Percentiles rank a stretch among this genome's conserved stretches.
Evolutionary conservation across 2,329 filamentous ascomycete species (phyloP).

Genomic region (Monilinia polystroma): DNA sequence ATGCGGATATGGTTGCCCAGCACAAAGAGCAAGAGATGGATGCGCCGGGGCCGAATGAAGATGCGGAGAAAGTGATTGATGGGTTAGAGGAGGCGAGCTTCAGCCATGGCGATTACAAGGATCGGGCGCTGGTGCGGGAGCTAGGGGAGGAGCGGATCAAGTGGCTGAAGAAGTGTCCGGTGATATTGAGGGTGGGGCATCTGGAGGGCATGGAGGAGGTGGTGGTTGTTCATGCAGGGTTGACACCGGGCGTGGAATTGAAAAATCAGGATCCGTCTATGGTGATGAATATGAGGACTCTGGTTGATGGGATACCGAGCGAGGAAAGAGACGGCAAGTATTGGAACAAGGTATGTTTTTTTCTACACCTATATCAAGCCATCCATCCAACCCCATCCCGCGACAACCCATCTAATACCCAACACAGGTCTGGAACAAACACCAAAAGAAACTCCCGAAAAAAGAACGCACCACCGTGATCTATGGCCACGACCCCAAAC

Average conservation of each 20-base stretch:
- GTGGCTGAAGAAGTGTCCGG: slow-evolving; percentile 70
- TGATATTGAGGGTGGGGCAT: slow-evolving; percentile 73
- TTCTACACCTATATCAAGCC: not conserved
- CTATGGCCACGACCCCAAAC: slow-evolving; percentile 82
- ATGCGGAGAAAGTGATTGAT: slow-evolving; percentile 36
- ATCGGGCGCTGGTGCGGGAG: slow-evolving; percentile 35
- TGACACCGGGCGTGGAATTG: slow-evolving; percentile 72
- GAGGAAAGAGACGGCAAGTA: slow-evolving; percentile 32
- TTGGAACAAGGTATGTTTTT: slow-evolving; percentile 38
- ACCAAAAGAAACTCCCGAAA: slow-evolving; percentile 44
- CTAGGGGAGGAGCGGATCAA: slow-evolving; percentile 54
- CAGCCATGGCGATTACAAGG: slow-evolving; percentile 37
- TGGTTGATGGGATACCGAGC: slow-evolving; percentile 37
- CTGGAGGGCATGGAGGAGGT: slow-evolving; percentile 62
- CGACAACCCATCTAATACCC: slow-evolving; percentile 24
- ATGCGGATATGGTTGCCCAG: slow-evolving; percentile 44
- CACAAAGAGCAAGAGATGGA: slow-evolving; percentile 37
- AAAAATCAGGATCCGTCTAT: slow-evolving; percentile 72
- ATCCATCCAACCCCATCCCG: not conserved
- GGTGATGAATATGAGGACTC: slow-evolving; percentile 88
- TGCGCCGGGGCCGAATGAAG: slow-evolving; percentile 33
- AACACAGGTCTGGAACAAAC: slow-evolving; percentile 53
- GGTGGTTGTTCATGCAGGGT: slow-evolving; percentile 79
- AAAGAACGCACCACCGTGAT: slow-evolving; percentile 63
- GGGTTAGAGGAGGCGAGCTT: slow-evolving; percentile 33